These are phyloP conservation scores for Pythium scleroteichum DNA, from an alignment of 352 stramenopile genomes.

Conservation along the genomic window DNA sequence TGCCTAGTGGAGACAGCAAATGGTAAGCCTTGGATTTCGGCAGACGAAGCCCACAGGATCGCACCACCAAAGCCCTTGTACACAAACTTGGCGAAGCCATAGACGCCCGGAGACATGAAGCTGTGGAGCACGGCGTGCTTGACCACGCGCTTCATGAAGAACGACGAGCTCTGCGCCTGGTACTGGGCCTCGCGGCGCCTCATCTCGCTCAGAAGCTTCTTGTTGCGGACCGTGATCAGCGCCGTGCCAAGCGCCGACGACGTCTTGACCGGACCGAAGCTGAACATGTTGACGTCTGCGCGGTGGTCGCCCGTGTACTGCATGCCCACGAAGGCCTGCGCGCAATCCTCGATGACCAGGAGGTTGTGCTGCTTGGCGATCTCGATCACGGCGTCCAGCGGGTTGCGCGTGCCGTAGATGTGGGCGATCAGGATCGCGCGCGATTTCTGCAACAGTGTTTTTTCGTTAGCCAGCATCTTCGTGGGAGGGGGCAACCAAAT, in stretches of 20 bases:
- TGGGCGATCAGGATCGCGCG: conserved; percentile 71
- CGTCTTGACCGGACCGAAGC: conserved; percentile 88
- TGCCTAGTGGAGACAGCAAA: no score
- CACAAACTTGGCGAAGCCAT: conserved; percentile 69
- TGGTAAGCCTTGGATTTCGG: no score
- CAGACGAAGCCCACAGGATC: background rate
- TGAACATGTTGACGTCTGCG: conserved; percentile 83
- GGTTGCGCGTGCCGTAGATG: conserved; percentile 70
- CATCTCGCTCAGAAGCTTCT: conserved; percentile 60
- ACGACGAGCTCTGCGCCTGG: conserved; percentile 54
- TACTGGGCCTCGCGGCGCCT: conserved; percentile 64
- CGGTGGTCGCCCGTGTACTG: conserved; percentile 62
- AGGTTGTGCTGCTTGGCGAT: conserved; percentile 55
- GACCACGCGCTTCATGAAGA: conserved; percentile 75
- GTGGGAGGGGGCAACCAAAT: no score
- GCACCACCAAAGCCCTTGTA: conserved; percentile 47
- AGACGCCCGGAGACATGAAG: conserved; percentile 70
- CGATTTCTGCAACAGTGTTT: conserved; percentile 50
- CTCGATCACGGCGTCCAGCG: conserved; percentile 54
- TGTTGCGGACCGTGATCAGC: conserved; percentile 63
- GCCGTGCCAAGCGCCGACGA: conserved; percentile 77
- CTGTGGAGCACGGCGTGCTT: conserved; percentile 78
- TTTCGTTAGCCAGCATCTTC: no score
- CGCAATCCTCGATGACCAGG: conserved; percentile 80
- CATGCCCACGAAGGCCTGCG: conserved; percentile 68